Conservation (phyloP, 805 yeast genomes). For the Ogataea philodendri region DNA sequence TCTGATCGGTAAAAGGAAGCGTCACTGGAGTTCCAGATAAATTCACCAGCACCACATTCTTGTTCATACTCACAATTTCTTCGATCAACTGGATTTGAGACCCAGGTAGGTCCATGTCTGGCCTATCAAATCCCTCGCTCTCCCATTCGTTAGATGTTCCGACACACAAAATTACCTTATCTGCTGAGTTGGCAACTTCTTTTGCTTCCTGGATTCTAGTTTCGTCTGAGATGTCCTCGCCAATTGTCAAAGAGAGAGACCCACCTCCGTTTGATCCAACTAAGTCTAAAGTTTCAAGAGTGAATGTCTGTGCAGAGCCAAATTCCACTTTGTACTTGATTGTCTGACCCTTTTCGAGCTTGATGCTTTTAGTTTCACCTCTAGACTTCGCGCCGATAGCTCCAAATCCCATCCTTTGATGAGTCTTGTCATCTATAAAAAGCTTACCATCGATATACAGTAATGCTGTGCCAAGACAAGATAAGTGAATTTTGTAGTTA, state of each 20-base stretch:
- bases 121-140: slow-evolving; percentile 58
- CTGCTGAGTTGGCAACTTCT: slow-evolving; percentile 46
- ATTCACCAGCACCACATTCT: slow-evolving; percentile 51
- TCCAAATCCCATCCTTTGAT: slow-evolving; percentile 40
- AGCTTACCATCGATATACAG: slow-evolving; percentile 42
- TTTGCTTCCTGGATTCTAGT: slow-evolving; percentile 43
- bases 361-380: slow-evolving; percentile 21
- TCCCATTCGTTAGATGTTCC: slow-evolving; percentile 60
- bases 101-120: slow-evolving; percentile 50
- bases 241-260: slow-evolving; percentile 25
- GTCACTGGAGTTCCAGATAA: slow-evolving; percentile 64
- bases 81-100: slow-evolving; percentile 43
- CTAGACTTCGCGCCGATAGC: slow-evolving; percentile 36
- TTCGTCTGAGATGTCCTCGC: slow-evolving; percentile 29
- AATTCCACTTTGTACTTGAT: slow-evolving; percentile 41
- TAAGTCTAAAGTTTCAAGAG: slow-evolving; percentile 19
- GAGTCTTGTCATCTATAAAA: slow-evolving; percentile 44
- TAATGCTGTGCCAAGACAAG: slow-evolving; percentile 43
- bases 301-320: slow-evolving; percentile 41
- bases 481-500: slow-evolving; percentile 40
- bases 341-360: slow-evolving; percentile 34
- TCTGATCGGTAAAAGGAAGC: slow-evolving; percentile 49
- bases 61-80: slow-evolving; percentile 45
- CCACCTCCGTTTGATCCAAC: slow-evolving; percentile 33
- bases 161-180: slow-evolving; percentile 49